A percentile compares a stretch with the other conserved stretches of the same genome.
Evolutionary conservation across 2,329 filamentous ascomycete species (phyloP).

Genomic region (Paraconiothyrium brasiliense): DNA sequence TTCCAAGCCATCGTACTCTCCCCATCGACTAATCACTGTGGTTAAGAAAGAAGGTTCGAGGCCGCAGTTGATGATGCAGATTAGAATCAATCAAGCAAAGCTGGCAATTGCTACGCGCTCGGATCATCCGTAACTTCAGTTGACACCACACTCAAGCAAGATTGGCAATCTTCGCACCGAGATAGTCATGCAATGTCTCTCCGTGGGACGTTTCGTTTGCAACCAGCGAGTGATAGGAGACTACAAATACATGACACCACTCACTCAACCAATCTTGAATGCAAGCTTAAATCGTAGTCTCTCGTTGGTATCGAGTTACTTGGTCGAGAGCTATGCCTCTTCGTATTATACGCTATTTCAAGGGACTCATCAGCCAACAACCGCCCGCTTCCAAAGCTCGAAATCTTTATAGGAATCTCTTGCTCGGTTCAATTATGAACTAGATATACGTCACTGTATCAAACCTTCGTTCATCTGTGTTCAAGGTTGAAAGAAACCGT

Average conservation of each 20-base stretch:
- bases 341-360: neutral
- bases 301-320: neutral
- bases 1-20: neutral
- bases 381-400: neutral
- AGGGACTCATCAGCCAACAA: neutral
- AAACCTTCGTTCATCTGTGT: neutral
- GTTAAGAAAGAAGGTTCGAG: neutral
- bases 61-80: neutral
- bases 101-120: neutral
- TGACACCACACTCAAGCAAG: no score
- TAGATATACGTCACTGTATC: neutral
- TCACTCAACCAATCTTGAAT: neutral
- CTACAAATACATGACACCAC: no score
- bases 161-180: no score
- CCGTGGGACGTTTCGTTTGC: neutral
- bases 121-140: neutral
- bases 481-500: neutral
- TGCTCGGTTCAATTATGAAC: no score
- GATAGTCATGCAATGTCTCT: neutral
- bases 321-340: neutral
- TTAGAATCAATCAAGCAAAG: neutral
- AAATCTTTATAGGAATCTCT: neutral
- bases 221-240: no score
- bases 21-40: neutral
- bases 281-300: neutral